These are phyloP conservation scores for Mycosphaerelloides madeirae DNA, from an alignment of 2,329 filamentous ascomycete species.

Conservation along the genomic window DNA sequence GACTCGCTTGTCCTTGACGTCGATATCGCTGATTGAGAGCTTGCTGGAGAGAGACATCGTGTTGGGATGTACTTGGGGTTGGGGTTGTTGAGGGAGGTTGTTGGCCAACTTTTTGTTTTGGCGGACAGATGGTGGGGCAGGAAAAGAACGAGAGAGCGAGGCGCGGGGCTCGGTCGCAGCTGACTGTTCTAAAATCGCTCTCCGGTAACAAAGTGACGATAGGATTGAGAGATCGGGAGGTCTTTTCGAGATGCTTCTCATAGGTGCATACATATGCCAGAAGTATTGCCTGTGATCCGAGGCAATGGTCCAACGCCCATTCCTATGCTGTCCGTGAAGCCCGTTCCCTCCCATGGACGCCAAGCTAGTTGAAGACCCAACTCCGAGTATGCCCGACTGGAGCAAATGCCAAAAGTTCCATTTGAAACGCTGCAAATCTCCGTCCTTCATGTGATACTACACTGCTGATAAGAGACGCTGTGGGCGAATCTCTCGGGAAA, in stretches of 20 bases:
- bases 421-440: too few relatives aligned
- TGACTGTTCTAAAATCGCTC: too few relatives aligned
- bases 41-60: conserved; percentile 98
- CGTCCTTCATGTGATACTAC: neutral
- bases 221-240: too few relatives aligned
- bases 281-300: neutral
- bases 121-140: too few relatives aligned
- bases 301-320: neutral
- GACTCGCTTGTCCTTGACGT: conserved; percentile 97
- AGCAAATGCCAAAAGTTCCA: neutral
- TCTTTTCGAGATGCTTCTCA: too few relatives aligned
- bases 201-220: too few relatives aligned
- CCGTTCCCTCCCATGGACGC: conserved; percentile 7
- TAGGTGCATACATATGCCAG: too few relatives aligned
- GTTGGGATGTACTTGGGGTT: neutral
- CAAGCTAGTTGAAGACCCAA: conserved; percentile 9
- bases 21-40: conserved; percentile 91
- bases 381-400: conserved; percentile 13
- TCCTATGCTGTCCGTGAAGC: neutral
- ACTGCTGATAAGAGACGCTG: too few relatives aligned
- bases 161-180: too few relatives aligned
- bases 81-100: neutral
- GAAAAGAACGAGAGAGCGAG: too few relatives aligned
- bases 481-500: too few relatives aligned
- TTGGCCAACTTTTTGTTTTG: neutral